Base-by-base conservation (phyloP, 1,284 basidiomycete genomes). In the Phellinidium pouzarii region DNA sequence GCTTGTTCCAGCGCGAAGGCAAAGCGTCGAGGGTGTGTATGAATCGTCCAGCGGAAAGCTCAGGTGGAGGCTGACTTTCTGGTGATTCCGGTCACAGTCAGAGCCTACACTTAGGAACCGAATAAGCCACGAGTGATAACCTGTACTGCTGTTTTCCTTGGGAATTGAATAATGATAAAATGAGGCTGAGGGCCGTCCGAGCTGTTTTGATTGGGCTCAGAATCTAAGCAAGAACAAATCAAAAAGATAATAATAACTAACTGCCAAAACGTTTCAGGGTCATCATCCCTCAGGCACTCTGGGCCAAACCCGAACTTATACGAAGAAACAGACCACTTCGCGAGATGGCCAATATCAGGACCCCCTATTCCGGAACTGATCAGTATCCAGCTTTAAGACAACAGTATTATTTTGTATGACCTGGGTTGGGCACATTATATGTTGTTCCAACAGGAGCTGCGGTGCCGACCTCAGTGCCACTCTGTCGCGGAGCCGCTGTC, bases 181-280 rank as follows among this genome's bases (percentile, higher is more conserved):
- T 99, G 96, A 1, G 96, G 96, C 64, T 98, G 96, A 0, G 92
- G 91, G 0, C 96, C 96, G 65, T 99, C 96, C 4, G 92, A 95
- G 66, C 95, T 98, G 66, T 14, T 53, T 48, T n/a, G 37, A 7
- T 40, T 17, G 19, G 37, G 14, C 31, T 17, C 19, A 7, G 19
- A 40, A 42, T 44, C 9, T 14, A 19, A 19, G 20, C 6, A 27
- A 40, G n/a, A 11, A n/a, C 11, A 31, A n/a, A n/a, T n/a, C n/a
- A n/a, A n/a, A 6, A 12, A 25, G 46, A 40, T 42, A 26, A 25
- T 14, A 23, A 36, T 34, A 34, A n/a, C 92, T 65, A 68, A 98
- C 94, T 99, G 96, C 96, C 96, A 99, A 62, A 98, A 94, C 0
- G 94, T 97, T 40, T 90, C 85, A 38, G 91, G 84, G 64, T 97